Evolutionary conservation across 176 grass and related monocot genomes (phyloP), one percentile per base, ranked within the genome.

Genomic region (Musa beccarii): DNA sequence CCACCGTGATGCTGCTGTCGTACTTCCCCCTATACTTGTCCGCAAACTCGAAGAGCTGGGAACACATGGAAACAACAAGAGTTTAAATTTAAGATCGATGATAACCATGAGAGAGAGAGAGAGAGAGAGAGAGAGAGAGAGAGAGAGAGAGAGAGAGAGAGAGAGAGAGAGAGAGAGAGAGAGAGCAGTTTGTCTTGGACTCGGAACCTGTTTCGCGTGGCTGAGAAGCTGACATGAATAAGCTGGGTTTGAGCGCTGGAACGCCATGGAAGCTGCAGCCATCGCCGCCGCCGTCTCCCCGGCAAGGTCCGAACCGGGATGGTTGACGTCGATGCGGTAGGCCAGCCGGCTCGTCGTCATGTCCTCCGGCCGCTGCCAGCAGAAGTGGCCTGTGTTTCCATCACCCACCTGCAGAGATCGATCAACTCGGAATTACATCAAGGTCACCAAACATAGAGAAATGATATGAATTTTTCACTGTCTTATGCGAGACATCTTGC

Each of bases 301-400:
- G 21, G 94, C 94, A 59, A 97, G 90, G 20, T 97, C 94, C 9
- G 94, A 97, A 0, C 94, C 94, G 0, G 94, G 94, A 61, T 85
- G 66, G 76, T 86, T 51, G 10, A 87, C 61, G n/a, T 97, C 90
- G 1, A 97, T 78, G 49, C 84, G 84, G 61, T 97, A 97, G 1
- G 94, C 94, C 66, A 77, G 81, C 0, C 94, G 90, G 81, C 82
- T 97, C 11, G 94, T 97, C 17, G 88, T 93, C 94, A 97, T 97
- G 68, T 97, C 94, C 86, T 97, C 94, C 23, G 94, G 94, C 70
- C 94, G 83, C 65, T 91, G 86, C 94, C 94, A 97, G 66, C 94
- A 97, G 53, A 75, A 61, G 79, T 97, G 94, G 28, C 93, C 94
- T 1, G 94, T 84, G 67, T 88, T 84, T 3, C 94, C 94, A 23